Conservation (phyloP, 352 stramenopile genomes). For the Globisporangium emineosum region DNA sequence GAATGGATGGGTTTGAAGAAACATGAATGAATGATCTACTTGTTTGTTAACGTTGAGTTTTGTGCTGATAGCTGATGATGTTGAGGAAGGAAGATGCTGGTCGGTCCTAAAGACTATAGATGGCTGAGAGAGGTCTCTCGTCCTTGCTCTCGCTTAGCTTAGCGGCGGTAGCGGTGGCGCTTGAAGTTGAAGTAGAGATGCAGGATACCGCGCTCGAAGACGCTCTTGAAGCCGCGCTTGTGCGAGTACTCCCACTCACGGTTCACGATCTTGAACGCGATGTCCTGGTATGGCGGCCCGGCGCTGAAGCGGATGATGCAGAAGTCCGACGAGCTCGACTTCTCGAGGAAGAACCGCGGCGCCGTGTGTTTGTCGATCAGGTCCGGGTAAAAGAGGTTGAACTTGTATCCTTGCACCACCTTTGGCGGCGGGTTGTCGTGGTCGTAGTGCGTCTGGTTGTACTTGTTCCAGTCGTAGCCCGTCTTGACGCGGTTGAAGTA, state of each 20-base stretch:
- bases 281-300: slow-evolving; percentile 98
- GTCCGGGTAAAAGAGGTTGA: slow-evolving; percentile 99
- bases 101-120: not conserved
- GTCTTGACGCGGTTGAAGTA: slow-evolving; percentile 99
- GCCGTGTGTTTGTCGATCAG: slow-evolving; percentile 96
- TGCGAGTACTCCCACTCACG: slow-evolving; percentile 97
- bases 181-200: slow-evolving; percentile 99
- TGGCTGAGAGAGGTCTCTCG: not conserved
- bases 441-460: slow-evolving; percentile 99
- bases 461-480: slow-evolving; percentile 99
- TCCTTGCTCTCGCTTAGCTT: no score
- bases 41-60: not conserved
- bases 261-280: slow-evolving; percentile 99
- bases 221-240: slow-evolving; percentile 97
- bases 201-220: slow-evolving; percentile 98
- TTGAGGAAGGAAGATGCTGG: not conserved
- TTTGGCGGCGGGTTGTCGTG: slow-evolving; percentile 99
- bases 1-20: slow-evolving; percentile 4
- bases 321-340: slow-evolving; percentile 91
- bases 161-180: slow-evolving; percentile 95
- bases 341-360: slow-evolving; percentile 95
- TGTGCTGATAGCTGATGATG: not conserved
- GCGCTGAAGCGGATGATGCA: slow-evolving; percentile 98
- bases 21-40: slow-evolving; percentile 1
- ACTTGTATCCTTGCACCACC: slow-evolving; percentile 99